Evolutionary conservation across 345 rosid genomes (phyloP), one percentile per base, ranked within the genome.

Genomic region (Hypericum perforatum): DNA sequence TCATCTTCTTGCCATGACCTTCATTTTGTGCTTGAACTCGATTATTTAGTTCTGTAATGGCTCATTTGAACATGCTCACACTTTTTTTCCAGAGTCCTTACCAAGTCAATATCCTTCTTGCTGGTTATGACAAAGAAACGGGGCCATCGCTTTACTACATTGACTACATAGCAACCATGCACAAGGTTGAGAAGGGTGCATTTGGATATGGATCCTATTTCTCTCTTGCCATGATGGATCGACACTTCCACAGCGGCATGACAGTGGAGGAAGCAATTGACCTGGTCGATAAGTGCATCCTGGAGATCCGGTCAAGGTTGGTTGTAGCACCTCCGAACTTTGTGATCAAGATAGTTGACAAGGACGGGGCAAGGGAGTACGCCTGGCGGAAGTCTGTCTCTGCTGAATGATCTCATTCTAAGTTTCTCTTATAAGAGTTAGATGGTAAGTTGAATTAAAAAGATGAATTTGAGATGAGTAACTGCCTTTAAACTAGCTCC

Each of bases 131-230:
- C 76, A 84, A 80, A 61, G 94, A 92, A 75, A 79, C 82, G 0
- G 95, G 98, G 9, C 85, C 98, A 37, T 82, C 97, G 32, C 86
- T 92, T 7, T 92, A 85, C 81, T 92, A 88, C 73, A 79, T 92
- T 0, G 96, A 92, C 74, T 92, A 92, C 75, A 92, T 92, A 55
- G 92, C 98, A 45, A 82, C 90, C 40, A 85, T 87, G 54, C 95
- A 91, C 88, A 91, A 91, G 76, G 86, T 88, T 38, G 98, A 92
- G 2, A 92, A 80, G 82, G 98, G 87, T 16, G 89, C 98, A 16
- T 92, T 92, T 16, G 98, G 98, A 7, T 92, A 92, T 3, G 98
- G 97, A 0, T 85, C 98, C 38, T 92, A 82, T 61, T 92, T 92
- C 62, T 71, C 84, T 16, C 91, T 92, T 12, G 61, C 98, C 36